Base-by-base conservation (phyloP, 2,329 filamentous ascomycete species). In the Stachybotrys elegans region DNA sequence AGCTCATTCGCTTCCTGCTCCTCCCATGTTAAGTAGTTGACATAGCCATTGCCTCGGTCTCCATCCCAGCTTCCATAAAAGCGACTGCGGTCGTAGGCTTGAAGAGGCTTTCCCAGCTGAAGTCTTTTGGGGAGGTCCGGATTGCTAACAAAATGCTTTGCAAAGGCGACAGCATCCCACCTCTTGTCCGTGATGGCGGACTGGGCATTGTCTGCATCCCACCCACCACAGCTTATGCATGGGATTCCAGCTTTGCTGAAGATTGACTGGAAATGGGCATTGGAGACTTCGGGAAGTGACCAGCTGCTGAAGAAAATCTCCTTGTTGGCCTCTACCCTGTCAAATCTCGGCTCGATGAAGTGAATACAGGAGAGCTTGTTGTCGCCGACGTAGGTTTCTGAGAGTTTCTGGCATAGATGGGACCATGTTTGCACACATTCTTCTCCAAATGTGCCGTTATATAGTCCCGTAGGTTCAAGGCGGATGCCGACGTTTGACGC, bases 221-320 rank as follows among this genome's bases (percentile, higher is more conserved):
- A 73, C 0, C 76, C 76, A 6, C 77, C 77, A 0, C 72, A 76
- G 0, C 75, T 71, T 48, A 81, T 69, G 58, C 81, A 77, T 0
- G 75, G 76, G 31, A 34, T 34, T 3, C 31, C 31, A 0, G 75
- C 75, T 6, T 63, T 58, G 3, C 68, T 69, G 42, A 78, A 72
- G 46, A 80, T 79, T 11, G 66, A 50, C 17, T 74, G 70, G 52
- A 79, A 77, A 3, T 61, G 44, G 7, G 65, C 64, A 2, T 79
- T 62, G 35, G 71, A 67, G 17, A 76, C 66, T 4, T 68, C 56
- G 6, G 57, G 39, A 6, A 78, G 56, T 2, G 68, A 69, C 73
- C 73, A 78, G 6, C 66, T 69, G 21, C 60, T 44, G 4, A 79
- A 61, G 51, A 75, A 73, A 22, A 60, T 55, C 22, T 75, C 68